Evolutionary conservation across 192 early-diverging fungal genomes (phyloP), one percentile per base, ranked within the genome.

Genomic region (Backusella australiensis): DNA sequence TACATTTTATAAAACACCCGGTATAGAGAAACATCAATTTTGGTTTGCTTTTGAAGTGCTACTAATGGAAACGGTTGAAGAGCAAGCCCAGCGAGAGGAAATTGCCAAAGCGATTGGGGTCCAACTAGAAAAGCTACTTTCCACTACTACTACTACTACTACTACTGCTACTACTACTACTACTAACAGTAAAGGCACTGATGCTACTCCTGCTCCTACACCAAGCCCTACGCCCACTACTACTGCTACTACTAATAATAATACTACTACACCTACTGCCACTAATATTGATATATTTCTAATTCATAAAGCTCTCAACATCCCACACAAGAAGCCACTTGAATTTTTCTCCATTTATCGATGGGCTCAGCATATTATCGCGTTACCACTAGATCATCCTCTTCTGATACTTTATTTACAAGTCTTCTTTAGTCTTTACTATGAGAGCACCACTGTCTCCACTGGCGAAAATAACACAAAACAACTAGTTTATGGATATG

Each of bases 31-130:
- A 0, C 66, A 65, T 1, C 83, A 77, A 0, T 77, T 82, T 19
- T 88, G 84, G 81, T 88, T 88, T 77, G 84, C 85, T 0, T 88
- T 85, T 52, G 79, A 86, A 65, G 82, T 71, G 14, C 79, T 88
- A 0, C 41, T 79, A 8, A 66, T 80, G 21, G 87, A 88, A 74
- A 86, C 83, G 1, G 56, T 69, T 17, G 35, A 78, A 41, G 87
- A 88, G 32, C 41, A 76, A 19, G 78, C 82, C 3, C 71, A 75
- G 42, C 68, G 75, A 4, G 73, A 78, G 38, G 78, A 83, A 34
- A 65, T 81, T 19, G 83, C 23, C 3, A 79, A 78, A 15, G 21
- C n/a, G 19, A 34, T 36, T 12, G 17, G 12, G 1, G n/a, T 36
- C 38, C 72, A 56, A 6, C 15, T 59, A 19, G 34, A 59, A 34